phyloP scores from a whole-genome alignment of 2,329 filamentous ascomycete genomes.

The Aspergillus neotritici region DNA sequence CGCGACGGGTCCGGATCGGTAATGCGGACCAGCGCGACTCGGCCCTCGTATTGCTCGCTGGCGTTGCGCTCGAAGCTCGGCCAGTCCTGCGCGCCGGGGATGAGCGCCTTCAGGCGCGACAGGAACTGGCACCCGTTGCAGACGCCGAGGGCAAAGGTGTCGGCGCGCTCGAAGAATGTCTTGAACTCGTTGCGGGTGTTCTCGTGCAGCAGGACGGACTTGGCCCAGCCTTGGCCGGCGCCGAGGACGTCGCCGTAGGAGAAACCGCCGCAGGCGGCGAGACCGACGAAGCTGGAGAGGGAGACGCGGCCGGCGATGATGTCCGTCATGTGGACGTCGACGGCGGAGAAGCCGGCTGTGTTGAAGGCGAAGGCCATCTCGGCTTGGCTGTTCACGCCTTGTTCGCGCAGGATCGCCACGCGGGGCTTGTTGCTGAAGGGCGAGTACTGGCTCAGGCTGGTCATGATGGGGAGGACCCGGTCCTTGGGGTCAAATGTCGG shows the following conservation, averaged over 20 bases:
- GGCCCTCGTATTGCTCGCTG: slow-evolving; percentile 84
- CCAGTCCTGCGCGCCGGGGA: slow-evolving; percentile 77
- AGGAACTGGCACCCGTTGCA: slow-evolving; percentile 99
- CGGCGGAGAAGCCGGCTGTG: slow-evolving; percentile 79
- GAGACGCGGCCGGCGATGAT: slow-evolving; percentile 72
- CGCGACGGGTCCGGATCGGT: slow-evolving; percentile 52
- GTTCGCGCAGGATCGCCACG: slow-evolving; percentile 89
- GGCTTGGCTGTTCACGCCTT: slow-evolving; percentile 91
- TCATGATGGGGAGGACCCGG: slow-evolving; percentile 63
- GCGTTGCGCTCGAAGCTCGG: slow-evolving; percentile 80
- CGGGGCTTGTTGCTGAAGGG: slow-evolving; percentile 60
- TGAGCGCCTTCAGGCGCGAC: slow-evolving; percentile 71
- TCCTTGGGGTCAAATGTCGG: slow-evolving; percentile 76
- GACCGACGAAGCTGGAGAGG: slow-evolving; percentile 74
- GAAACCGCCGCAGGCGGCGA: slow-evolving; percentile 95
- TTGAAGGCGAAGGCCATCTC: slow-evolving; percentile 98
- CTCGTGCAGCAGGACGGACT: slow-evolving; percentile 80
- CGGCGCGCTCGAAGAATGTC: slow-evolving; percentile 75
- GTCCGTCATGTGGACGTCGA: slow-evolving; percentile 97
- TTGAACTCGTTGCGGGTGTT: slow-evolving; percentile 71
- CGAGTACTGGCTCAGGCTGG: slow-evolving; percentile 53
- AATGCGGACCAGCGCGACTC: slow-evolving; percentile 79
- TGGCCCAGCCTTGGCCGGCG: slow-evolving; percentile 94
- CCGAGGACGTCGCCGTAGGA: slow-evolving; percentile 89
- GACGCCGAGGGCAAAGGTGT: slow-evolving; percentile 89